Evolutionary conservation across 2,329 filamentous ascomycete species (phyloP), one percentile per base, ranked within the genome.

Genomic region (Purpureocillium takamizusanense): DNA sequence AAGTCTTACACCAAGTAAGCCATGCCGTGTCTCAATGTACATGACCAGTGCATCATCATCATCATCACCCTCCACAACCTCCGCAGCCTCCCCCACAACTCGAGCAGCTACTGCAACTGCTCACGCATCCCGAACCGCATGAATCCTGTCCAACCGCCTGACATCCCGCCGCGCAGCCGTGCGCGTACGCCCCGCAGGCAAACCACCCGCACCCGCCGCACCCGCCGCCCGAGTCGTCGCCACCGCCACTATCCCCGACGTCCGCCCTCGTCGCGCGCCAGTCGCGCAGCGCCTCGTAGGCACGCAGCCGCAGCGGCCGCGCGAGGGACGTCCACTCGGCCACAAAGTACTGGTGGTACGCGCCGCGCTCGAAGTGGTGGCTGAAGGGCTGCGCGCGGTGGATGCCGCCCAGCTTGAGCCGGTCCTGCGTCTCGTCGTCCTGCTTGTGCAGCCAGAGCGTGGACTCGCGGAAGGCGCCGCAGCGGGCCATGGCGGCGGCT

Each of bases 301-400:
- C 44, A 9, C 46, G 29, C 13, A 53, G 31, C 23, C 52, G 43
- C 27, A 42, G 40, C 8, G 31, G 31, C 1, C 42, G 47, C 13
- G 44, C 38, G 31, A 48, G 39, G 3, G 40, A 41, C 16, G 49
- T 47, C 53, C 53, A 56, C 3, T 49, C 47, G 5, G 53, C 52
- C 10, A 54, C 39, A 12, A 56, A 56, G 41, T 54, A 56, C 18
- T 55, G 48, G 25, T 42, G 44, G 42, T 54, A 52, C 3, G 49
- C 47, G 8, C 51, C 54, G 27, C 50, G 48, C 25, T 63, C 61
- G 38, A 56, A 66, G 40, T 54, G 50, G 42, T 66, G 62, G 35
- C 60, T 63, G 41, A 55, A 62, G 1, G 59, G 60, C 36, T 67
- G 63, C 1, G 63, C 63, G 18, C 63, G 57, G 40, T 67, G 60